Evolutionary conservation across 345 rosid genomes (phyloP), one percentile per base, ranked within the genome.

Genomic region (Eucalyptus marginata): DNA sequence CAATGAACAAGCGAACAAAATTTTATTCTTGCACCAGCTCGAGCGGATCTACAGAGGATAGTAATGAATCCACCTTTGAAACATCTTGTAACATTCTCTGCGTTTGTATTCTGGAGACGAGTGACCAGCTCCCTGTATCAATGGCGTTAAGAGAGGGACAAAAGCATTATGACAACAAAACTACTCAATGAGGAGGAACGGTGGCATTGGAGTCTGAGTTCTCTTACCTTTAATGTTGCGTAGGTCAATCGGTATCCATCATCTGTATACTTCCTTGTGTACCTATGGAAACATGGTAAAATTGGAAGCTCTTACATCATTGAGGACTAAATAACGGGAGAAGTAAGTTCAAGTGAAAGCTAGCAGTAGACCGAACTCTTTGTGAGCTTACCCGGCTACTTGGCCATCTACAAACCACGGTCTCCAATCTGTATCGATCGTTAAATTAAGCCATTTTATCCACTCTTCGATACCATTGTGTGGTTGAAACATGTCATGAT

Each of bases 391-490:
- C 93, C 94, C 94, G 13, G 92, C 92, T 33, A 90, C 68, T 29
- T 92, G 92, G n/a, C 90, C 92, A 43, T 90, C 91, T 4, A 87
- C 86, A 7, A 88, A 90, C 93, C 94, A 92, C 24, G 92, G 92
- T 24, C 86, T 59, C 92, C 94, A 91, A 52, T 85, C 84, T 13
- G 2, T 47, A 15, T 81, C 89, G 9, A 90, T 27, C 10, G 89
- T 68, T 79, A 92, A 87, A 17, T 91, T 86, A 11, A 93, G 89
- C 8, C 90, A 88, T 22, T 31, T 33, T 3, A 92, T 92, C 94
- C 94, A 92, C 8, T 80, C 13, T 40, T 87, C 91, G 4, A 89
- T 88, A 6, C 92, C 94, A 31, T 87, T 15, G 29, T 89, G 89
- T 27, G 92, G 92, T 47, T 91, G 22, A 13, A 62, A 80, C 89